These are phyloP conservation scores for Silene vulgaris DNA, from an alignment of 179 eudicot genomes.

Conservation along the genomic window DNA sequence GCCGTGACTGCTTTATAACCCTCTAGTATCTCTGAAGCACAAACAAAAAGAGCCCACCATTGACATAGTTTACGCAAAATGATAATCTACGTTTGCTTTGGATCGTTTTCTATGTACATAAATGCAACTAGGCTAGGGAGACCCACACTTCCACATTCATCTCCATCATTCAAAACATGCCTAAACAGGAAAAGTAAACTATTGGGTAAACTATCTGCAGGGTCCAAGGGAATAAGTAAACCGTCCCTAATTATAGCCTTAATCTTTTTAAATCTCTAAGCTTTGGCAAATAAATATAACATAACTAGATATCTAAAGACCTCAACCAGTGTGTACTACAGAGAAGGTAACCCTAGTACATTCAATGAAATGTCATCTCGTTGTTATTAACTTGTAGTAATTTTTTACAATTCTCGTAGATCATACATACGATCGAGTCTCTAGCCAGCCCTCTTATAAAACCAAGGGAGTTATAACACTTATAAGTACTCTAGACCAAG, in stretches of 20 bases:
- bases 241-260: slow-evolving; percentile 1
- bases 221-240: not conserved
- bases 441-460: not conserved
- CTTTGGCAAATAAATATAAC: not conserved
- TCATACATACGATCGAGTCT: not conserved
- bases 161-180: not conserved
- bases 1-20: slow-evolving; percentile 70
- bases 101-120: not conserved
- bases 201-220: not conserved
- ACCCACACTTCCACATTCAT: not conserved
- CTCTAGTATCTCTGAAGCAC: slow-evolving; percentile 62
- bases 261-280: slow-evolving; percentile 5
- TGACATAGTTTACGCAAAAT: not conserved
- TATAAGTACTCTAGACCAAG: not conserved
- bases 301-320: not conserved
- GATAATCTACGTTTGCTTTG: not conserved
- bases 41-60: slow-evolving; percentile 20
- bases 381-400: not conserved
- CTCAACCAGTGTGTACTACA: not conserved
- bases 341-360: not conserved
- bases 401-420: not conserved
- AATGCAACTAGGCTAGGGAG: slow-evolving; percentile 4
- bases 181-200: not conserved
- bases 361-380: not conserved
- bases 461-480: not conserved